Percentiles rank a stretch among this genome's conserved stretches.
Evolutionary conservation across 2,329 filamentous ascomycete species (phyloP).

Genomic region (Fusarium miscanthi): DNA sequence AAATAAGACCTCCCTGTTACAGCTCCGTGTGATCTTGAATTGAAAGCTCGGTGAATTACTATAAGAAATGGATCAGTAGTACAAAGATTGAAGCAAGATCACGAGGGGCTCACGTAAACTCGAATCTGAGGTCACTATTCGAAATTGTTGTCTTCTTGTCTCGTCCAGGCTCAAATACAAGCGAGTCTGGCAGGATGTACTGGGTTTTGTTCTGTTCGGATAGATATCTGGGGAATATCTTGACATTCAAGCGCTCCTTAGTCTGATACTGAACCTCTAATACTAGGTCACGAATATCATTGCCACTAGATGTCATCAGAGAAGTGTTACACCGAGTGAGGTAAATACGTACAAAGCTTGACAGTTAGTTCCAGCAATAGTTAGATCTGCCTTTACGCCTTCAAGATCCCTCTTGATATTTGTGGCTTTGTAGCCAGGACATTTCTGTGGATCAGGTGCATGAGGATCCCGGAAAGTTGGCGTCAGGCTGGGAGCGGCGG

Average conservation of each 20-base stretch:
- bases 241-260: not conserved
- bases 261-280: not conserved
- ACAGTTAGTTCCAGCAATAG: not conserved
- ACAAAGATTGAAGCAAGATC: not conserved
- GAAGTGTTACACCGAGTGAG: rapidly evolving
- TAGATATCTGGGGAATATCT: not conserved
- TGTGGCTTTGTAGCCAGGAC: not conserved
- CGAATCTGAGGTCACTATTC: not conserved
- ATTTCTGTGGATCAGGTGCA: not conserved
- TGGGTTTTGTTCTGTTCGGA: not conserved
- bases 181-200: not conserved
- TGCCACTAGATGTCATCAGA: not conserved
- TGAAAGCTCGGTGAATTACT: not conserved
- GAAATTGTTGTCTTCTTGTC: not conserved
- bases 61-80: not conserved
- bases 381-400: not conserved
- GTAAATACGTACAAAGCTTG: not conserved
- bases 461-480: not conserved
- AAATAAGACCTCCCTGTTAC: not conserved
- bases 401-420: not conserved
- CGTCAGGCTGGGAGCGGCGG: not conserved
- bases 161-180: not conserved
- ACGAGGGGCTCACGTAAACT: not conserved
- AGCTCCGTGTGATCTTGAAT: not conserved
- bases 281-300: not conserved